phyloP scores from a whole-genome alignment of 352 stramenopile species.

The Pilasporangium apinafurcum region DNA sequence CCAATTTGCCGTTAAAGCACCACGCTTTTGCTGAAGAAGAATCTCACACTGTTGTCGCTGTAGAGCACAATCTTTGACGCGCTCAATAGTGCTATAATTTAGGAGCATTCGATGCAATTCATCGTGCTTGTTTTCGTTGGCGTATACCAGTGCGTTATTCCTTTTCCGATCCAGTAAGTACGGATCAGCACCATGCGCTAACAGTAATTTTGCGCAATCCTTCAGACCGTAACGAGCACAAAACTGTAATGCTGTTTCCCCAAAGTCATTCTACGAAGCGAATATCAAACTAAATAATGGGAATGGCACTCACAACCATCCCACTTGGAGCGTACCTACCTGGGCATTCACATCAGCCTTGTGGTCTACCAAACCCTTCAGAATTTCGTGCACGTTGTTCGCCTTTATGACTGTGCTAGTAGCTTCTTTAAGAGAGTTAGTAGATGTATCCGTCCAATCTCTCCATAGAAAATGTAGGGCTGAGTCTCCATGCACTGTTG shows the following conservation, averaged over 20 bases:
- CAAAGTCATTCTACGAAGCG: slow-evolving; percentile 46
- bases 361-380: slow-evolving; percentile 25
- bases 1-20: slow-evolving; percentile 36
- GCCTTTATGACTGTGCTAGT: slow-evolving; percentile 20
- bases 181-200: slow-evolving; percentile 28
- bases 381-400: slow-evolving; percentile 27
- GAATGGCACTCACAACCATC: background rate
- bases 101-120: slow-evolving; percentile 30
- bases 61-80: slow-evolving; percentile 19
- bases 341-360: slow-evolving; percentile 40
- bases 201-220: slow-evolving; percentile 47
- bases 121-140: slow-evolving; percentile 20
- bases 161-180: slow-evolving; percentile 25
- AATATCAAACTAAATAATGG: background rate
- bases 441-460: slow-evolving; percentile 18
- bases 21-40: slow-evolving; percentile 32
- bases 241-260: slow-evolving; percentile 49
- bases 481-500: slow-evolving; percentile 60
- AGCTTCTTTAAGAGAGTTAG: slow-evolving; percentile 21
- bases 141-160: slow-evolving; percentile 35
- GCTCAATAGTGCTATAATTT: slow-evolving; percentile 38
- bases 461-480: slow-evolving; percentile 62
- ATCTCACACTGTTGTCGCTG: slow-evolving; percentile 10
- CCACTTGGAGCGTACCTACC: slow-evolving; percentile 13
- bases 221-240: slow-evolving; percentile 44